Evolutionary conservation across 768 basidiomycete species (phyloP).

Genomic region (Rhizopogon vesiculosus): DNA sequence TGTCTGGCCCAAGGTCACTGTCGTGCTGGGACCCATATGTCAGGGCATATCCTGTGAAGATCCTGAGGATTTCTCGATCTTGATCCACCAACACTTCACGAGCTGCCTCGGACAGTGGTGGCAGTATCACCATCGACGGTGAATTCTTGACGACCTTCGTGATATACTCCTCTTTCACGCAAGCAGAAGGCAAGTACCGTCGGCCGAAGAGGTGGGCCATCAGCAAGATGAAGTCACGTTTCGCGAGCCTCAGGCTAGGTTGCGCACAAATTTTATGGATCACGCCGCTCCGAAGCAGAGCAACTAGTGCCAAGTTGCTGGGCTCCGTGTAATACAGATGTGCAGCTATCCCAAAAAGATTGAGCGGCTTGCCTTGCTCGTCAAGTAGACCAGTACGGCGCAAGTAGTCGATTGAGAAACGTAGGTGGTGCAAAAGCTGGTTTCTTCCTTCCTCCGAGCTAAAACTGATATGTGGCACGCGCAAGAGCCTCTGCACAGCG

Average conservation of each 20-base stretch:
- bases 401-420: slow-evolving; percentile 71
- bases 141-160: slow-evolving; percentile 35
- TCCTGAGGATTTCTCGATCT: slow-evolving; percentile 41
- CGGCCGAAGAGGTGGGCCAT: slow-evolving; percentile 66
- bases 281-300: slow-evolving; percentile 52
- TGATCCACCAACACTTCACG: slow-evolving; percentile 40
- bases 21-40: slow-evolving; percentile 40
- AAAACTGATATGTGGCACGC: slow-evolving; percentile 56
- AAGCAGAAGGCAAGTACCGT: slow-evolving; percentile 44
- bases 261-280: slow-evolving; percentile 54
- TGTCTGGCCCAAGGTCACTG: slow-evolving; percentile 36
- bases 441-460: slow-evolving; percentile 47
- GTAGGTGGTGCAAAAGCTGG: slow-evolving; percentile 59
- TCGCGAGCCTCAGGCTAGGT: slow-evolving; percentile 32
- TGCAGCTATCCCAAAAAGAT: slow-evolving; percentile 48
- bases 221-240: slow-evolving; percentile 46
- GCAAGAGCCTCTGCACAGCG: slow-evolving; percentile 48
- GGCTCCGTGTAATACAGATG: slow-evolving; percentile 66
- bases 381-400: slow-evolving; percentile 53
- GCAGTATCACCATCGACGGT: slow-evolving; percentile 55
- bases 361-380: slow-evolving; percentile 49
- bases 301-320: slow-evolving; percentile 61
- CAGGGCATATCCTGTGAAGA: slow-evolving; percentile 54
- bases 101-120: slow-evolving; percentile 39
- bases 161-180: slow-evolving; percentile 32